Base-by-base conservation (phyloP, 202 grass and related monocot species). In the Carex arenaria region DNA sequence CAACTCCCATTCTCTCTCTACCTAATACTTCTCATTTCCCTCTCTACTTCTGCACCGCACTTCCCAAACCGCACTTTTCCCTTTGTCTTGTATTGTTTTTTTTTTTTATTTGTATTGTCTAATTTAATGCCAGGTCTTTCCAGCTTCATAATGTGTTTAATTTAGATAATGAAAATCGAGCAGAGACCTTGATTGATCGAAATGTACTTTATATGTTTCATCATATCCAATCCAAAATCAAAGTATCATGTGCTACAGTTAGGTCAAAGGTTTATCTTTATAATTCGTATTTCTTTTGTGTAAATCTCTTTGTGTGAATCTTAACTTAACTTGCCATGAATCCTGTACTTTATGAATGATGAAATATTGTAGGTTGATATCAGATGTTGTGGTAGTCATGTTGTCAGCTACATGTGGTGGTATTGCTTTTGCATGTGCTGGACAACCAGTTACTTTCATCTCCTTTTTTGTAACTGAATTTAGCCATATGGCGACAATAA, bases 191-290 rank as follows among this genome's bases (percentile, higher is more conserved):
- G 75, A 99, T 99, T 76, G 97, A 99, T 90, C 97, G 96, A 61
- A 96, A 85, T 88, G 97, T 99, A 86, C 63, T 32, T 18, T 18
- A 42, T 47, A 81, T 76, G 93, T 99, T 87, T 99, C 83, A 99
- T 99, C 70, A 99, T 99, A 88, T 99, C 97, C 76, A 99, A 99
- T 85, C 96, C 91, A 6, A 99, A 99, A 82, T 99, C 97, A 85
- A 99, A 96, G 79, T 99, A 99, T 87, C 93, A 91, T 85, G 91
- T 99, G 53, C 85, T 99, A 79, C 96, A 99, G 79, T 88, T 99
- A 71, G 96, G 96, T 73, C 89, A 94, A 82, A 93, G 89, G 95
- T 67, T 91, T 42, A 61, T 10, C 14, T 26, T 54, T 55, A 26
- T 26, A 26, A 26, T 26, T 26, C 26, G 26, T 26, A 26, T 26